These are phyloP conservation scores for Kodamaea leandrae DNA, from an alignment of 805 yeast genomes.

Conservation along the genomic window DNA sequence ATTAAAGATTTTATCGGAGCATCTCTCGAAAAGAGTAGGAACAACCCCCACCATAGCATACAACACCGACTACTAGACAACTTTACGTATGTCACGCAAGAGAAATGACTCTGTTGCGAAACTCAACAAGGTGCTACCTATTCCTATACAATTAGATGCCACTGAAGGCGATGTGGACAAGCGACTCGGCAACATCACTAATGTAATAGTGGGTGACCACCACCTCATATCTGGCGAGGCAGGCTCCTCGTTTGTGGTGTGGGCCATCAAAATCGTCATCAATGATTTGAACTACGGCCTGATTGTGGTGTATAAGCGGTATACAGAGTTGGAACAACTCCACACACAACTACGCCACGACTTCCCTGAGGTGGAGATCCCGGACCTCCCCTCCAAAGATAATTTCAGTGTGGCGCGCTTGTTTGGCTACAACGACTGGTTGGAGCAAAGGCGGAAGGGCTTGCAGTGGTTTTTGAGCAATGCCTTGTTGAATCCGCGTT, in stretches of 20 bases:
- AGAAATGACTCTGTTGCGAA: conserved; percentile 13
- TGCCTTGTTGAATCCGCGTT: conserved; percentile 49
- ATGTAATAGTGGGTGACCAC: conserved; percentile 41
- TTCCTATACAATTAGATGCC: conserved; percentile 35
- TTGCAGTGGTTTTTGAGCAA: conserved; percentile 59
- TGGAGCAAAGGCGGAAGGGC: conserved; percentile 54
- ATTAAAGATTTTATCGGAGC: no score
- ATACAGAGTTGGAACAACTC: conserved; percentile 58
- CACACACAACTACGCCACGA: conserved; percentile 34
- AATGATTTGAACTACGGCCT: conserved; percentile 38
- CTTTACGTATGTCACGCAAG: conserved; percentile 2
- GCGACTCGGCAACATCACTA: conserved; percentile 27
- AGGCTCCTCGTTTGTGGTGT: conserved; percentile 36
- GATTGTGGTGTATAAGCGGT: conserved; percentile 55
- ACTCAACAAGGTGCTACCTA: conserved; percentile 33
- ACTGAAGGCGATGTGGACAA: conserved; percentile 15
- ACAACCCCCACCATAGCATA: background rate
- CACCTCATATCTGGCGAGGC: conserved; percentile 38
- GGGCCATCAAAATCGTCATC: conserved; percentile 38
- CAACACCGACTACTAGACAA: no score
- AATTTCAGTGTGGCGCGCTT: conserved; percentile 36
- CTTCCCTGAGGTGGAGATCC: conserved; percentile 44
- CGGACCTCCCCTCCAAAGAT: conserved; percentile 52
- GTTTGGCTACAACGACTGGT: conserved; percentile 44
- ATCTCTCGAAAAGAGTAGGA: background rate